Base-by-base conservation (phyloP, 257 asterid species). In the Plectranthus barbatus region DNA sequence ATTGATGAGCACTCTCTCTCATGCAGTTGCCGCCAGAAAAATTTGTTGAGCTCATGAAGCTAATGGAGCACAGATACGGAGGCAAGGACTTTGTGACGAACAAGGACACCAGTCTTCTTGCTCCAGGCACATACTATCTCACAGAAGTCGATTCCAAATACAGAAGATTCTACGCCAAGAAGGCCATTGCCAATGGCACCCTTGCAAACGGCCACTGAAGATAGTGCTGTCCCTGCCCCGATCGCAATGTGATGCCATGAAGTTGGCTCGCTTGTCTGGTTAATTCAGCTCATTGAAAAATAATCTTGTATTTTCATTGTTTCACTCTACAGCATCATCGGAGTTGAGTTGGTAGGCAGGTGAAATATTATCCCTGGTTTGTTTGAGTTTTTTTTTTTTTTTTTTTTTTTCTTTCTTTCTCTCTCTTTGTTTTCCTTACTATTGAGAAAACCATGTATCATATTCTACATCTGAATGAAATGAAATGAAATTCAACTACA, bases 41-140 rank as follows among this genome's bases (percentile, higher is more conserved):
- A 79, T 93, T 93, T 18, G 88, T 84, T 56, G 92, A 90, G 41
- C 75, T 65, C 18, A 81, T 93, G 99, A 80, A 90, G 73, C 58
- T 93, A 69, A 93, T 93, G 99, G 96, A 93, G 94, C 92, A 86
- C 54, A 86, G 97, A 63, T 93, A 93, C 42, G 99, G 99, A 26
- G 89, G 82, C 60, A 93, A 93, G 71, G 94, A 82, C 80, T 86
- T 83, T 4, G 76, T 82, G 50, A 90, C 97, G 0, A 85, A 67
- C 84, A 90, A 90, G 74, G 96, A 90, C 64, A 73, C 79, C 12
- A 93, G 97, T 73, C 92, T 85, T 71, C 90, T 93, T 49, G 77
- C 86, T 21, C 94, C 94, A 0, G 99, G 96, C 48, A 78, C 97
- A 3, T 90, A 82, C 79, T 93, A 85, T 56, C 95, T 93, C 70